phyloP scores from a whole-genome alignment of 139 green algal species.

The Yamagishiella unicocca region DNA sequence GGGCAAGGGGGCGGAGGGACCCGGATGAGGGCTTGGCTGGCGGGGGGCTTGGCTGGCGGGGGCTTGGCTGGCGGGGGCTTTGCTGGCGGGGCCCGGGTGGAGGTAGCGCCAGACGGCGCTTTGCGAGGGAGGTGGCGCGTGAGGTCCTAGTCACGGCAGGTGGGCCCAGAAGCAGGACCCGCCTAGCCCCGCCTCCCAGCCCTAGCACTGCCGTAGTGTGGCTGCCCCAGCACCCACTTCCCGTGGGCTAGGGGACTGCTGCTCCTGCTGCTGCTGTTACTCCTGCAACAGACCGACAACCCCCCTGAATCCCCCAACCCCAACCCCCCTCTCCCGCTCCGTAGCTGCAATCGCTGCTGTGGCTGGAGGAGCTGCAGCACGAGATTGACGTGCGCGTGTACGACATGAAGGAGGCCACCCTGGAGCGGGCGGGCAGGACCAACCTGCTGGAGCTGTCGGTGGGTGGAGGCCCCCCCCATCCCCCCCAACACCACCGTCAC shows the following conservation, averaged over 20 bases:
- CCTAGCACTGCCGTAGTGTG: too few species aligned
- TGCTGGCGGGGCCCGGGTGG: neutral
- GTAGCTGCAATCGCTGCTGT: slow-evolving; percentile 53
- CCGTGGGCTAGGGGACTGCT: too few species aligned
- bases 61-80: neutral
- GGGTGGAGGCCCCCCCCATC: neutral
- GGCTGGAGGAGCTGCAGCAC: slow-evolving; percentile 66
- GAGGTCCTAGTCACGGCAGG: too few species aligned
- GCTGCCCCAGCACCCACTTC: too few species aligned
- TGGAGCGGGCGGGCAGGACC: neutral
- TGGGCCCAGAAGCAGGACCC: too few species aligned
- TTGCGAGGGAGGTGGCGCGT: too few species aligned
- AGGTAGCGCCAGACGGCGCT: too few species aligned
- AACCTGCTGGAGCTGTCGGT: slow-evolving; percentile 34
- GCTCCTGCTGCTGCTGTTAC: neutral
- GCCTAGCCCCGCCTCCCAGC: too few species aligned
- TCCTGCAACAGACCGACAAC: too few species aligned
- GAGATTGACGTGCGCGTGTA: slow-evolving; percentile 63
- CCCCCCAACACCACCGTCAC: neutral
- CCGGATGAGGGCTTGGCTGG: neutral
- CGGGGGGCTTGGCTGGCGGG: neutral
- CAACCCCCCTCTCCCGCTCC: neutral
- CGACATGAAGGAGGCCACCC: slow-evolving; percentile 48
- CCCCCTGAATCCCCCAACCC: neutral
- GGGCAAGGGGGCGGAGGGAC: too few species aligned